These are phyloP conservation scores for Mycena pura DNA, from an alignment of 768 basidiomycete species.

Conservation along the genomic window DNA sequence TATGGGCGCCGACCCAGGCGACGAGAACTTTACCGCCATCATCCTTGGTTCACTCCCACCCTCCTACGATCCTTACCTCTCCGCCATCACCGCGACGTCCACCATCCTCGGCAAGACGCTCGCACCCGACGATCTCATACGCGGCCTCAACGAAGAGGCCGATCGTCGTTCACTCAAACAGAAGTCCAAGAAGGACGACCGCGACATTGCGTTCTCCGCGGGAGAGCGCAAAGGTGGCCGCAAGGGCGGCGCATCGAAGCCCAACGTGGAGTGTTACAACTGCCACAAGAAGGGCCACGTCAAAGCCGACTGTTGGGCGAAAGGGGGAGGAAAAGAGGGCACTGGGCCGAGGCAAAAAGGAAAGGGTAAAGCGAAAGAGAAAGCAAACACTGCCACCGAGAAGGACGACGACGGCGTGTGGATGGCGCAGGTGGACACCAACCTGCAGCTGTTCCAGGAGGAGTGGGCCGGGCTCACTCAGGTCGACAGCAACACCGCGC, in stretches of 20 bases:
- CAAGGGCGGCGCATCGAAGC: background rate
- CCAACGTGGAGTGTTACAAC: slow-evolving; percentile 27
- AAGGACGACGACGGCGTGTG: slow-evolving; percentile 14
- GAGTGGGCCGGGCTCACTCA: background rate
- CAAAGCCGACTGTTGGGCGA: slow-evolving; percentile 22
- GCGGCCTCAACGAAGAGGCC: slow-evolving; percentile 22
- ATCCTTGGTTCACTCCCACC: slow-evolving; percentile 32
- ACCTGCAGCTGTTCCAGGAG: background rate
- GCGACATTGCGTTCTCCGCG: slow-evolving; percentile 6
- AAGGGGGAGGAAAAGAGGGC: background rate
- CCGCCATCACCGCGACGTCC: slow-evolving; percentile 26
- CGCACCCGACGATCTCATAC: slow-evolving; percentile 22
- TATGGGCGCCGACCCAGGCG: too few relatives aligned
- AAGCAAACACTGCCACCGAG: slow-evolving; percentile 8
- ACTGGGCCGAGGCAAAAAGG: too few relatives aligned
- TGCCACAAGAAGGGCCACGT: slow-evolving; percentile 30
- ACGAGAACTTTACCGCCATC: too few relatives aligned
- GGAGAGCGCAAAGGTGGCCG: background rate
- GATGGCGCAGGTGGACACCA: slow-evolving; percentile 10
- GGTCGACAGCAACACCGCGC: background rate
- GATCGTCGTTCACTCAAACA: slow-evolving; percentile 6
- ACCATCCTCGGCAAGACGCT: slow-evolving; percentile 12
- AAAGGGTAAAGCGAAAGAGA: background rate
- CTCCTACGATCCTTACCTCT: slow-evolving; percentile 28
- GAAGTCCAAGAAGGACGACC: too few relatives aligned